These are phyloP conservation scores for Candida cerambycidarum DNA, from an alignment of 805 yeast species.

Conservation along the genomic window DNA sequence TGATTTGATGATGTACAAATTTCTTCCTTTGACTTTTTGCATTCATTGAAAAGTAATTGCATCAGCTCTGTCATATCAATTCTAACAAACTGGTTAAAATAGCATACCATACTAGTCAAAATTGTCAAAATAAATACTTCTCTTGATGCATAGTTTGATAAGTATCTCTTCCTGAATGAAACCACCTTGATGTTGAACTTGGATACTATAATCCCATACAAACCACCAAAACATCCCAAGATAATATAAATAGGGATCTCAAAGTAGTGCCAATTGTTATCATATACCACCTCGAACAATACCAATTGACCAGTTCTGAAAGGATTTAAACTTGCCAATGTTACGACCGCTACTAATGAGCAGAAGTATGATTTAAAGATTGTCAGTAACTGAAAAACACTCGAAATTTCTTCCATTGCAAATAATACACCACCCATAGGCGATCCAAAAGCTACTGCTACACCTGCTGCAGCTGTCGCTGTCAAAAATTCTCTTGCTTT, in stretches of 20 bases:
- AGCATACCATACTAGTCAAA: conserved; percentile 73
- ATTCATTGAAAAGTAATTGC: conserved; percentile 86
- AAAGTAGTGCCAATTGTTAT: conserved; percentile 79
- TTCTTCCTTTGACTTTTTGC: conserved; percentile 46
- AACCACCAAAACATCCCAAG: conserved; percentile 88
- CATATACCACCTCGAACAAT: conserved; percentile 86
- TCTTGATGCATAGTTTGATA: conserved; percentile 56
- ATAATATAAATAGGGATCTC: conserved; percentile 80
- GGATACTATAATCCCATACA: conserved; percentile 78
- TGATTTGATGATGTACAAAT: conserved; percentile 38
- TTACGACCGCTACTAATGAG: conserved; percentile 81
- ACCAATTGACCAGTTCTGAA: conserved; percentile 94
- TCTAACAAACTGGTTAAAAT: conserved; percentile 76
- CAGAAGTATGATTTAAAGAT: conserved; percentile 93
- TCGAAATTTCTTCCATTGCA: conserved; percentile 86
- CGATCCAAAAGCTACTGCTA: conserved; percentile 95
- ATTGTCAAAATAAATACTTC: conserved; percentile 71
- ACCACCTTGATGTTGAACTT: conserved; percentile 75
- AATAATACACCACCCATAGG: conserved; percentile 97
- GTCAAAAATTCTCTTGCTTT: conserved; percentile 63
- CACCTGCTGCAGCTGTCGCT: conserved; percentile 97
- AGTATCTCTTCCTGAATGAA: conserved; percentile 69
- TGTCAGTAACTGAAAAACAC: conserved; percentile 70
- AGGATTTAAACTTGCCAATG: conserved; percentile 80
- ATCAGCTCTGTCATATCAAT: conserved; percentile 95